Percentiles rank a stretch among this genome's conserved stretches.
Evolutionary conservation across 2,329 filamentous ascomycete genomes (phyloP).

Genomic region (Zymoseptoria tritici): DNA sequence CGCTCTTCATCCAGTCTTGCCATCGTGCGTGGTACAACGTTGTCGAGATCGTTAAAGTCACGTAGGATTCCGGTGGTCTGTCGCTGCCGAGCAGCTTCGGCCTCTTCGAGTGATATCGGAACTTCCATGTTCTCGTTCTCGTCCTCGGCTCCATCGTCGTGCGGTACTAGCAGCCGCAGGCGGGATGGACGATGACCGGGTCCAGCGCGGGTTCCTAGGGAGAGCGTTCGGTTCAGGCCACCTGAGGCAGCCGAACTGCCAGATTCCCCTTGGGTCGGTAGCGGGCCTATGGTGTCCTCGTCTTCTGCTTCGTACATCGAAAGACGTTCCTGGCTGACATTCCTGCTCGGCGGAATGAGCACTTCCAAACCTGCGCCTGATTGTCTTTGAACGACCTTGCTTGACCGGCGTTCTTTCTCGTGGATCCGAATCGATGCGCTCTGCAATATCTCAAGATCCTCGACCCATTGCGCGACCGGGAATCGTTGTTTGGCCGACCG

Average conservation of each 20-base stretch:
- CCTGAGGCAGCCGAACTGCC: neutral
- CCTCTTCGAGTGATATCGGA: neutral
- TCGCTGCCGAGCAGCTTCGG: neutral
- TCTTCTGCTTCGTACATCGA: neutral
- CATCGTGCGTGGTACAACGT: neutral
- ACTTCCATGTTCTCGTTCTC: neutral
- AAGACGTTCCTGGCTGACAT: neutral
- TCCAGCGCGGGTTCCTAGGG: neutral
- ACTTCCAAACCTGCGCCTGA: slow-evolving; percentile 1
- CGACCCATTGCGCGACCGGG: slow-evolving; percentile 57
- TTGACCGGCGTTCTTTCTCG: slow-evolving; percentile 28
- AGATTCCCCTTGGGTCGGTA: neutral
- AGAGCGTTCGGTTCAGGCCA: neutral
- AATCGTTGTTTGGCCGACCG: slow-evolving; percentile 56
- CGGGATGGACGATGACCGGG: neutral
- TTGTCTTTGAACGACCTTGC: slow-evolving; percentile 16
- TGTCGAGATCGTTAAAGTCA: neutral
- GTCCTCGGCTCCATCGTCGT: neutral
- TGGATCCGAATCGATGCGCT: slow-evolving; percentile 49
- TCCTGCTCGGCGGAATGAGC: neutral
- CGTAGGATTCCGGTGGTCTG: neutral
- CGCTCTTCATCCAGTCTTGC: neutral
- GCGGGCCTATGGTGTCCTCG: neutral
- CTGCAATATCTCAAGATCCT: slow-evolving; percentile 54
- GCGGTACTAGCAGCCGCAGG: neutral